Conservation (phyloP, 2,329 filamentous ascomycete genomes). For the Ustulina deusta region DNA sequence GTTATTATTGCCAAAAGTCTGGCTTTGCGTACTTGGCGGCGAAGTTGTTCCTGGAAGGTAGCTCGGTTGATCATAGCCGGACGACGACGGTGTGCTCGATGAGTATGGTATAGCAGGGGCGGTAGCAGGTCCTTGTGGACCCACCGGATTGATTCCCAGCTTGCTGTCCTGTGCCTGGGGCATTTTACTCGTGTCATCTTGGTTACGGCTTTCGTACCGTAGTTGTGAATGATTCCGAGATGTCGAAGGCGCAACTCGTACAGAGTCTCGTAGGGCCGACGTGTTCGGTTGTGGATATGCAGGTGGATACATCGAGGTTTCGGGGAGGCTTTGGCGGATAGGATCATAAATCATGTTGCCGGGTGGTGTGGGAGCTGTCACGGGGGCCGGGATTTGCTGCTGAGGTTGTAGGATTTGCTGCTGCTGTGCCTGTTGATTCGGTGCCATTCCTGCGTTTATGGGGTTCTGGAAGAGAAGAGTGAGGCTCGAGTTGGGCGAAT, state of each 20-base stretch:
- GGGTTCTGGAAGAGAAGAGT: slow-evolving; percentile 80
- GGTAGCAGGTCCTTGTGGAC: slow-evolving; percentile 41
- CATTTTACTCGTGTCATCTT: slow-evolving; percentile 52
- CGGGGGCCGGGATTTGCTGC: slow-evolving; percentile 44
- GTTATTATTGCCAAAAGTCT: slow-evolving; percentile 42
- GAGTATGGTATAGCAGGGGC: slow-evolving; percentile 52
- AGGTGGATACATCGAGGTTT: slow-evolving; percentile 62
- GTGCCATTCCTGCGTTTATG: slow-evolving; percentile 41
- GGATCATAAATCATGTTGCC: slow-evolving; percentile 72
- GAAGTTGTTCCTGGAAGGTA: slow-evolving; percentile 55
- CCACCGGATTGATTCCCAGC: slow-evolving; percentile 44
- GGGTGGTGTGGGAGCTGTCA: slow-evolving; percentile 62
- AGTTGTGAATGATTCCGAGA: slow-evolving; percentile 45
- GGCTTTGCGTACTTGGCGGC: slow-evolving; percentile 56
- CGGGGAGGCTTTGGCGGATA: slow-evolving; percentile 67
- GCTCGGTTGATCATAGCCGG: slow-evolving; percentile 58
- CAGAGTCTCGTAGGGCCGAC: slow-evolving; percentile 58
- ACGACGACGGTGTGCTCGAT: slow-evolving; percentile 57
- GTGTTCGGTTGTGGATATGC: slow-evolving; percentile 63
- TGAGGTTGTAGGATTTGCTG: slow-evolving; percentile 30
- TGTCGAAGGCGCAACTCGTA: slow-evolving; percentile 44
- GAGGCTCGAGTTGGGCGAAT: slow-evolving; percentile 85
- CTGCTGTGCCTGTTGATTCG: slow-evolving; percentile 37
- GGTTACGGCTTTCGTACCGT: slow-evolving; percentile 45
- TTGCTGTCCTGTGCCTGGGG: slow-evolving; percentile 48